Base-by-base conservation (phyloP, 2,329 filamentous ascomycete species). In the Phyllosticta paracitricarpa region DNA sequence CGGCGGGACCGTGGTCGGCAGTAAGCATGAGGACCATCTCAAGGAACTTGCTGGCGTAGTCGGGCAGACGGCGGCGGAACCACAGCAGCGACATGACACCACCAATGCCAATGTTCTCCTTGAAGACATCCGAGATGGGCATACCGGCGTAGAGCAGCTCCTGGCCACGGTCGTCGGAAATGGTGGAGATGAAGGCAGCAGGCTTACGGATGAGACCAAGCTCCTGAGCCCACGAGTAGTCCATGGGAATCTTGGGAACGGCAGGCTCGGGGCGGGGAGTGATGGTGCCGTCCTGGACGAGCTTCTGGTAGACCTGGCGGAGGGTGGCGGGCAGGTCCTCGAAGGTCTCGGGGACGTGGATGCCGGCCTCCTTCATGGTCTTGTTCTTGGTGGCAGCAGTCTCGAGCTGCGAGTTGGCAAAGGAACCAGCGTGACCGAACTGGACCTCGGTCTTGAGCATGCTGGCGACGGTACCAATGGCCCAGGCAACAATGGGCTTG, bases 11-110 rank as follows among this genome's bases (percentile, higher is more conserved):
- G 86, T 99, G 94, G 75, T 99, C 94, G 71, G 94, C 94, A 74
- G 94, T 99, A 74, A 99, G 86, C 94, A 99, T 99, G 77, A 99
- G 93, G 68, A 99, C 94, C 94, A 99, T 99, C 84, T 99, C 94
- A 69, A 99, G 81, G 84, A 99, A 99, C 81, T 96, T 96, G 84
- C 91, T 95, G 73, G 94, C 94, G 76, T 97, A 97, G 73, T 88
- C 82, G 66, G 94, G 94, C 65, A 99, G 89, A 74, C 94, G 89
- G 78, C 94, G 92, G 73, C 94, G 93, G 91, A 99, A 99, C 94
- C 94, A 99, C 70, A 99, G 84, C 62, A 99, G 86, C 64, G 94
- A 97, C 94, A 99, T 99, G 81, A 99, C 94, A 88, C 94, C 94
- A 76, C 94, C 94, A 70, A 99, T 97, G 70, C 94, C 94, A 71